A percentile compares a stretch with the other conserved stretches of the same genome.
Conservation (phyloP, 345 rosid species). For the Murraya paniculata region DNA sequence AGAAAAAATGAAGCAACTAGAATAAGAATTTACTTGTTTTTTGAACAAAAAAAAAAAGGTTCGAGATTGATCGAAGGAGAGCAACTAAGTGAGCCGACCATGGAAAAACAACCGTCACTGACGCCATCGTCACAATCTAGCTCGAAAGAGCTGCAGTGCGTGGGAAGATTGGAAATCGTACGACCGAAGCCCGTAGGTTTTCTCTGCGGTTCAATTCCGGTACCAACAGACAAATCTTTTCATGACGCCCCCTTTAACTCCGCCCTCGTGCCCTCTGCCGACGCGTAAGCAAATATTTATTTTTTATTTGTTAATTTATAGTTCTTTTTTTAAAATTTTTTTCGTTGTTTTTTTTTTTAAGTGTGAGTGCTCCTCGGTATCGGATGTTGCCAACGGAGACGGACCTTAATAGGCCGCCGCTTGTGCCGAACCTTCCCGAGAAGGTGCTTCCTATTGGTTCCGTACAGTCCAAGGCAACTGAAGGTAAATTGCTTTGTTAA, state of each 20-base stretch:
- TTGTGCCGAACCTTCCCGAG: slow-evolving; percentile 54
- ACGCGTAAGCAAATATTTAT: slow-evolving; percentile 34
- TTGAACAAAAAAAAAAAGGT: background rate
- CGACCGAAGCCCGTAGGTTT: slow-evolving; percentile 74
- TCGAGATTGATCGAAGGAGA: background rate
- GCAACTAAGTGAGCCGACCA: slow-evolving; percentile 11
- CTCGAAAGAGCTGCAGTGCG: slow-evolving; percentile 69
- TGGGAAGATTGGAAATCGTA: slow-evolving; percentile 72
- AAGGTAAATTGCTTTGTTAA: slow-evolving; percentile 41
- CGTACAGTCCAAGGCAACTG: slow-evolving; percentile 53
- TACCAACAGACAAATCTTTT: slow-evolving; percentile 72
- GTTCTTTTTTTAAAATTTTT: background rate
- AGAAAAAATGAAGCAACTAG: background rate
- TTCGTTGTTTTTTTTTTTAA: slow-evolving; percentile 20
- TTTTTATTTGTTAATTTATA: background rate
- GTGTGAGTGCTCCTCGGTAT: slow-evolving; percentile 79
- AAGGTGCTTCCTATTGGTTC: slow-evolving; percentile 63
- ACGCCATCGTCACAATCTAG: slow-evolving; percentile 25
- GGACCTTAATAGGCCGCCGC: slow-evolving; percentile 83
- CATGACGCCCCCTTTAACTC: slow-evolving; percentile 54
- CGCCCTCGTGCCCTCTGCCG: slow-evolving; percentile 69
- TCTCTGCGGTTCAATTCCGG: slow-evolving; percentile 92
- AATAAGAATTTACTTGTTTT: no score
- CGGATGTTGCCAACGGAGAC: slow-evolving; percentile 80
- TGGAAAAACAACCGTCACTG: slow-evolving; percentile 39